phyloP scores from a whole-genome alignment of 768 basidiomycete genomes.

The Bullera alba region DNA sequence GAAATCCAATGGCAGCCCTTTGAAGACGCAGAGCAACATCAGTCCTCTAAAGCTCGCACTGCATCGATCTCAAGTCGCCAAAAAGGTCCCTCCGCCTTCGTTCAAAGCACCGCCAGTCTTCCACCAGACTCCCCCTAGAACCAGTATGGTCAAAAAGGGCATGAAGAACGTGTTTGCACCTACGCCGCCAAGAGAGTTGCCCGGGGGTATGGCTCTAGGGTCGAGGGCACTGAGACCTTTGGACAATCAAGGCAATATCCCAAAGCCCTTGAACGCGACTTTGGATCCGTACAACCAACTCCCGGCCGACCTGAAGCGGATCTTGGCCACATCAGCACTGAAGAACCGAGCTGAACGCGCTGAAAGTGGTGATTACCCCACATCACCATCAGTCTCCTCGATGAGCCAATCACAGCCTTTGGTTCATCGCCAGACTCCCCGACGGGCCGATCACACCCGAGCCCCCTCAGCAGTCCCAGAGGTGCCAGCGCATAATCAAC shows the following conservation, averaged over 20 bases:
- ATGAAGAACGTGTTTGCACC: slow-evolving; percentile 37
- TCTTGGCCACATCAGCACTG: background rate
- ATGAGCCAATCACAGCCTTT: too few species aligned
- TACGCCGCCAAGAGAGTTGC: slow-evolving; percentile 18
- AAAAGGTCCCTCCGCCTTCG: too few species aligned
- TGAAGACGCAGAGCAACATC: slow-evolving; percentile 13
- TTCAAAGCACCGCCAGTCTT: too few species aligned
- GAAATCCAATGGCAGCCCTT: slow-evolving; percentile 19
- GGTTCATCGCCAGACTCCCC: background rate
- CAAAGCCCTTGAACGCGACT: background rate
- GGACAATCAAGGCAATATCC: background rate
- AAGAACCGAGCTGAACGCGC: too few species aligned
- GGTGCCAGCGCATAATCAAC: too few species aligned
- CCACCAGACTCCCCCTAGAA: slow-evolving; percentile 2
- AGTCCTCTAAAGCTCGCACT: slow-evolving; percentile 40
- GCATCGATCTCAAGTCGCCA: slow-evolving; percentile 21
- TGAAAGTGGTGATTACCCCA: too few species aligned
- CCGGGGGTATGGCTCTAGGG: slow-evolving; percentile 1
- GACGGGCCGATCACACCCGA: background rate
- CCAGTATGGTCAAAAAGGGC: slow-evolving; percentile 31
- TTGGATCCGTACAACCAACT: background rate
- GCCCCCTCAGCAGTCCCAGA: too few species aligned
- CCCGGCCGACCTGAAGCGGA: background rate
- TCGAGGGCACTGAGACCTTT: background rate
- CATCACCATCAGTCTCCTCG: background rate